Conservation (phyloP, 352 stramenopile genomes). For the Globisporangium paroecandrum region DNA sequence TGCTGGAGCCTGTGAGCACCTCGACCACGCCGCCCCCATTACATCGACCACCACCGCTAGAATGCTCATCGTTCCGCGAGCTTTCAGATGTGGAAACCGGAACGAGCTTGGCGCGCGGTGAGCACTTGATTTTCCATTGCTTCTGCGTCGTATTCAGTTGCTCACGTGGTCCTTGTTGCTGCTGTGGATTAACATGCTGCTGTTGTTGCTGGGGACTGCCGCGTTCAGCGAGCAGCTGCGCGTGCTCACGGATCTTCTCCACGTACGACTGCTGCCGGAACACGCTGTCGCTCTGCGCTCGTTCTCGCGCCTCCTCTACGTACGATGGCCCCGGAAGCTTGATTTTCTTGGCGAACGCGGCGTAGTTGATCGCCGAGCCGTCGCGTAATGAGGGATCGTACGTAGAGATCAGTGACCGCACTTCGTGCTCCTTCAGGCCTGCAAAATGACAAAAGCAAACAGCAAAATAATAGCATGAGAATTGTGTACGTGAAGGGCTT, state of each 20-base stretch:
- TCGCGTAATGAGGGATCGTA: constrained; percentile 26
- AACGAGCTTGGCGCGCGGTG: neutral
- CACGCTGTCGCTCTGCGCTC: constrained; percentile 28
- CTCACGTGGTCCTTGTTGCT: neutral
- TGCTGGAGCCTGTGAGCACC: neutral
- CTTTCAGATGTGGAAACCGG: neutral
- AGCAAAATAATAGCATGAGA: neutral
- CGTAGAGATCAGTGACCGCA: constrained; percentile 27
- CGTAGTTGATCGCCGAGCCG: constrained; percentile 34
- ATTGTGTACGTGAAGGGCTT: neutral
- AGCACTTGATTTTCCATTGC: no score
- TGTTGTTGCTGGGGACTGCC: neutral
- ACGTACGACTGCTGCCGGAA: constrained; percentile 50
- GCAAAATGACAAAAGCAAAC: neutral
- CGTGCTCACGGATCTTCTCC: constrained; percentile 38
- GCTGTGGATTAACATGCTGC: constrained; percentile 1
- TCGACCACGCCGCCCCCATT: neutral
- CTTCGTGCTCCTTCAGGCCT: constrained; percentile 33
- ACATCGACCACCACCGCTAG: neutral
- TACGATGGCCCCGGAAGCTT: constrained; percentile 15
- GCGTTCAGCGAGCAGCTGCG: constrained; percentile 23
- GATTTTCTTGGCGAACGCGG: constrained; percentile 40
- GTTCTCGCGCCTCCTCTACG: neutral
- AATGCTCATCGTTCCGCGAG: neutral
- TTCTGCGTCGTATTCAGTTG: no score